A percentile compares a stretch with the other conserved stretches of the same genome.
phyloP scores from a whole-genome alignment of 2,329 filamentous ascomycete genomes.

The Lecanicillium sp. region DNA sequence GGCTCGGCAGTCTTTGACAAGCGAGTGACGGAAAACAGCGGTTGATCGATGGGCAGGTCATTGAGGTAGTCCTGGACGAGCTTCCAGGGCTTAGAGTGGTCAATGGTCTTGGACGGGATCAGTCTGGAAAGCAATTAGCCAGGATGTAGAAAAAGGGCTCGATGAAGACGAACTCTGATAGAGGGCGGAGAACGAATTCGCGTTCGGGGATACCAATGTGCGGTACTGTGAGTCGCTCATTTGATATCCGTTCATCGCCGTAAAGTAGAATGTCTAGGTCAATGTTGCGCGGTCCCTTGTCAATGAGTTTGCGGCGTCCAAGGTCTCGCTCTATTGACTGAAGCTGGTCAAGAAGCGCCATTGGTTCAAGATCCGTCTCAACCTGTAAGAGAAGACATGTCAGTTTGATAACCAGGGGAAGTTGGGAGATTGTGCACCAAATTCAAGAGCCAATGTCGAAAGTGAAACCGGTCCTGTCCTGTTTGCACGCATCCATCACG shows the following conservation, averaged over 20 bases:
- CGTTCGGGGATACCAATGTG: slow-evolving; percentile 82
- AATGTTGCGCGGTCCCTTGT: slow-evolving; percentile 92
- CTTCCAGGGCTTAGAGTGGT: slow-evolving; percentile 52
- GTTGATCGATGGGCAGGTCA: slow-evolving; percentile 43
- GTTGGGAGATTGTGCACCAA: not conserved
- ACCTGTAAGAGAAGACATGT: slow-evolving; percentile 47
- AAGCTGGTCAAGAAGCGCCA: slow-evolving; percentile 70
- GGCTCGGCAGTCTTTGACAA: slow-evolving; percentile 41
- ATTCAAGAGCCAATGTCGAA: too few relatives aligned
- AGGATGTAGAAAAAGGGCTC: not conserved
- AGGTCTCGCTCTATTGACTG: slow-evolving; percentile 77
- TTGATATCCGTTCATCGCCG: slow-evolving; percentile 56
- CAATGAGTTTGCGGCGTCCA: slow-evolving; percentile 75
- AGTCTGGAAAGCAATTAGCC: slow-evolving; percentile 35
- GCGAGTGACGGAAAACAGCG: slow-evolving; percentile 55
- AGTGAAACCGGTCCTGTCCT: too few relatives aligned
- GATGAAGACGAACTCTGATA: slow-evolving; percentile 59
- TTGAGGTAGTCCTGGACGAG: slow-evolving; percentile 56
- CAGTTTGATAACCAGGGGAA: not conserved
- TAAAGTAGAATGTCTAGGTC: slow-evolving; percentile 91
- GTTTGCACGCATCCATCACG: slow-evolving; percentile 31
- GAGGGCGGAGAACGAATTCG: slow-evolving; percentile 85
- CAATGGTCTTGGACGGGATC: slow-evolving; percentile 47
- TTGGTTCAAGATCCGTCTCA: slow-evolving; percentile 68
- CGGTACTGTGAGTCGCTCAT: slow-evolving; percentile 74